These are phyloP conservation scores for Saturnispora gosingensis DNA, from an alignment of 805 yeast genomes.

Conservation along the genomic window DNA sequence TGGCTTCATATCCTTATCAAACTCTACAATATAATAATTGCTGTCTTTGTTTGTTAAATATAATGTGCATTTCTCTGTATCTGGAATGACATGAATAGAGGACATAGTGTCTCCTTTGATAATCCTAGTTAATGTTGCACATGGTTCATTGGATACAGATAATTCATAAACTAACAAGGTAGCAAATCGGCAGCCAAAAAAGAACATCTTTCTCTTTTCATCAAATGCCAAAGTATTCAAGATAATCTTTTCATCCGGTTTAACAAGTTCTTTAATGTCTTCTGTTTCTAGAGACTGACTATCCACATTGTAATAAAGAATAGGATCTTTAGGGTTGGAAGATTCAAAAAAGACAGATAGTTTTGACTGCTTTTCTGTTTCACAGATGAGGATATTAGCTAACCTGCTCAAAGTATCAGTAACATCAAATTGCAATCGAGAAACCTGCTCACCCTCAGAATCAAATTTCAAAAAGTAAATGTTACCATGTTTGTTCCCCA, in stretches of 20 bases:
- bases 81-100: conserved; percentile 34
- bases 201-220: conserved; percentile 29
- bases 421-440: conserved; percentile 17
- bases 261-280: conserved; percentile 10
- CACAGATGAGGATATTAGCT: conserved; percentile 38
- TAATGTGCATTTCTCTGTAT: conserved; percentile 12
- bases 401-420: conserved; percentile 32
- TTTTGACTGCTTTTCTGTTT: conserved; percentile 15
- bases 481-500: conserved; percentile 33
- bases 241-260: conserved; percentile 35
- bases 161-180: conserved; percentile 50
- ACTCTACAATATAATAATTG: conserved; percentile 36
- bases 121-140: conserved; percentile 36
- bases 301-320: conserved; percentile 34
- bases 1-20: conserved; percentile 11
- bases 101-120: conserved; percentile 65
- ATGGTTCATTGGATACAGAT: conserved; percentile 14
- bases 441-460: conserved; percentile 25
- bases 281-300: conserved; percentile 20
- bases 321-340: conserved; percentile 54
- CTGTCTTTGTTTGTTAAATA: conserved; percentile 61
- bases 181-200: conserved; percentile 68
- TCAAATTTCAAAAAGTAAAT: conserved; percentile 35
- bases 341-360: conserved; percentile 46
- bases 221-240: conserved; percentile 49